Evolutionary conservation across 306 rosid genomes (phyloP).

Genomic region (Ormosia semicastrata): DNA sequence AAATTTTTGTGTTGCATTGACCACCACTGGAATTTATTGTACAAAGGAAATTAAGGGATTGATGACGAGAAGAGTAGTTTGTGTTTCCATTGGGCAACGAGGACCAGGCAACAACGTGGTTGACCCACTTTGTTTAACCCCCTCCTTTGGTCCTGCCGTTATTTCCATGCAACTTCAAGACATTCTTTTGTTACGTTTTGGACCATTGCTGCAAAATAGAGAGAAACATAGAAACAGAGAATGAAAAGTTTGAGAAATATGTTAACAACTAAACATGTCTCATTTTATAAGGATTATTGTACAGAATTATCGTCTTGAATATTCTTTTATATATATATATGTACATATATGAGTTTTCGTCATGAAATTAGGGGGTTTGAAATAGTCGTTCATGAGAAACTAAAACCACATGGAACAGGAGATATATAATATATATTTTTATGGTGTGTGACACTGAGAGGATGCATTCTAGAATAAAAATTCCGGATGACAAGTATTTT

Average conservation of each 20-base stretch:
- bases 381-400: background rate
- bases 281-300: background rate
- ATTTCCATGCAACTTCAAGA: constrained; percentile 5
- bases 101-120: constrained; percentile 18
- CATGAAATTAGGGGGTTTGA: background rate
- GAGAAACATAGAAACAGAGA: background rate
- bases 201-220: background rate
- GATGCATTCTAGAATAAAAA: background rate
- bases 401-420: background rate
- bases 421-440: background rate
- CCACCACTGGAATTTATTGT: too few species aligned
- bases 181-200: constrained; percentile 15
- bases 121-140: constrained; percentile 24
- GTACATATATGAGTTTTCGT: background rate
- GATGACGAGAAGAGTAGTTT: background rate
- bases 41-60: too few species aligned
- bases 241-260: background rate
- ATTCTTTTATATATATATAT: background rate
- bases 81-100: background rate
- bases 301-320: background rate
- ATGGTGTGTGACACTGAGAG: background rate
- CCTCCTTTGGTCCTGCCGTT: background rate
- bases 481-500: background rate
- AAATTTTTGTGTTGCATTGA: background rate
- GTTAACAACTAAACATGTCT: too few species aligned